These are phyloP conservation scores for Diophrys appendiculata DNA, from an alignment of 73 alveolate species.

Conservation along the genomic window DNA sequence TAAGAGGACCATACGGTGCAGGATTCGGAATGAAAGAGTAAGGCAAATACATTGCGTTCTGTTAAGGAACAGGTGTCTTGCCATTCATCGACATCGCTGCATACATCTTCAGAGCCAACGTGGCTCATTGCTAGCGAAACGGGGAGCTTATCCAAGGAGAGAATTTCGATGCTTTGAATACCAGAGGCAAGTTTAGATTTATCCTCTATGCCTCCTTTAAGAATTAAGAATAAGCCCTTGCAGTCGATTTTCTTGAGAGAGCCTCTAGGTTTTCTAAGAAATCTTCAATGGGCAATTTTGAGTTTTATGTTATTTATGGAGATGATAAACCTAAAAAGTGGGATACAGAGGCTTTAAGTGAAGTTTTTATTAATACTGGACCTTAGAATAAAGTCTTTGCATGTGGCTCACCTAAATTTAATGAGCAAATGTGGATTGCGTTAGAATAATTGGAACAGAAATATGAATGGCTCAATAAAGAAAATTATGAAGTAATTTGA, in stretches of 20 bases:
- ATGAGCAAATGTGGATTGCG: neutral
- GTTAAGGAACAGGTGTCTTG: conserved; percentile 55
- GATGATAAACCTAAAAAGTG: conserved; percentile 2
- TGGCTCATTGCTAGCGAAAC: neutral
- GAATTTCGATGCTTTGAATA: neutral
- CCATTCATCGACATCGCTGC: conserved; percentile 51
- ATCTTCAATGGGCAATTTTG: neutral
- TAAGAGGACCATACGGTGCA: conserved; percentile 40
- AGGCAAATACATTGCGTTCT: conserved; percentile 46
- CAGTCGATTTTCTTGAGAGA: conserved; percentile 2
- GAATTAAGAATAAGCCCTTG: conserved; percentile 21
- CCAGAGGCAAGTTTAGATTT: conserved; percentile 33
- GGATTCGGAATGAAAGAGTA: conserved; percentile 38
- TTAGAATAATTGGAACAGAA: too few relatives aligned
- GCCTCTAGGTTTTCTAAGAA: neutral
- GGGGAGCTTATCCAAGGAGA: neutral
- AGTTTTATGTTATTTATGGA: neutral
- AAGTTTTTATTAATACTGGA: neutral
- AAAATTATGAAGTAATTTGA: too few relatives aligned
- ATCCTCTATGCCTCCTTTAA: conserved; percentile 37
- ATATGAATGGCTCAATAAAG: too few relatives aligned
- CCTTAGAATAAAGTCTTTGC: neutral
- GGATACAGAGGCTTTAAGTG: neutral
- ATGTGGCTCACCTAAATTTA: conserved; percentile 10
- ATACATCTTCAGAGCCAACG: conserved; percentile 22